phyloP scores from a whole-genome alignment of 2,329 filamentous ascomycete species.

The Exophiala sideris region DNA sequence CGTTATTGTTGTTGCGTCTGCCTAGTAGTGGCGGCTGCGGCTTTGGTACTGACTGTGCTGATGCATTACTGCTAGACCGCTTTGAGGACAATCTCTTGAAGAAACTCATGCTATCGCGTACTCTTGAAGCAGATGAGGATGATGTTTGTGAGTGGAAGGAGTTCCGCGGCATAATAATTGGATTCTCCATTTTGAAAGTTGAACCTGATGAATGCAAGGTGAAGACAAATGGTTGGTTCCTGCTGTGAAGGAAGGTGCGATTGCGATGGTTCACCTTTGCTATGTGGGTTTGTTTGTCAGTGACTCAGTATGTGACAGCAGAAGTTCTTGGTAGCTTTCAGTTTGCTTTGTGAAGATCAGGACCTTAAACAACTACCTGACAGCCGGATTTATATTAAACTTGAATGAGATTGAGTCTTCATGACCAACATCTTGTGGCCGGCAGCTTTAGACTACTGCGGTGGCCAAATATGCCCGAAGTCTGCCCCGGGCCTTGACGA shows the following conservation, averaged over 20 bases:
- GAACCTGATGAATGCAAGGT: background rate
- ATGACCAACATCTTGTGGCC: too few species aligned
- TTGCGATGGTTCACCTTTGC: background rate
- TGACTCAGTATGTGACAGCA: background rate
- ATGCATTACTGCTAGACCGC: constrained; percentile 3
- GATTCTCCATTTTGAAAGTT: constrained; percentile 4
- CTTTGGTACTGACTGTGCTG: background rate
- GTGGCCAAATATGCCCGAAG: too few species aligned
- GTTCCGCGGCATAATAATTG: constrained; percentile 5
- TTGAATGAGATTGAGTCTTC: too few species aligned
- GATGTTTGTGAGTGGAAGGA: constrained; percentile 15
- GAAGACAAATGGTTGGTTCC: background rate
- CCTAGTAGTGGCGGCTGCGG: background rate
- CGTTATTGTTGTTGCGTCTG: background rate
- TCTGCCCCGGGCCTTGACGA: too few species aligned
- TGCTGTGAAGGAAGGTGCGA: background rate
- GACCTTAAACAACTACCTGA: too few species aligned
- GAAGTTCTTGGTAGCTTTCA: too few species aligned
- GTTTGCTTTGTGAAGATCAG: too few species aligned
- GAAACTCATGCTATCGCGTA: constrained; percentile 14
- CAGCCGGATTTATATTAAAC: too few species aligned
- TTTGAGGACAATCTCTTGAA: constrained; percentile 19
- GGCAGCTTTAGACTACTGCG: too few species aligned
- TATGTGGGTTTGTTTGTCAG: background rate
- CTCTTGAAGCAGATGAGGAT: constrained; percentile 4